Percentiles rank a stretch among this genome's conserved stretches.
These are phyloP conservation scores for Tetraselmis chui DNA, from an alignment of 139 green algal species.

Conservation along the genomic window DNA sequence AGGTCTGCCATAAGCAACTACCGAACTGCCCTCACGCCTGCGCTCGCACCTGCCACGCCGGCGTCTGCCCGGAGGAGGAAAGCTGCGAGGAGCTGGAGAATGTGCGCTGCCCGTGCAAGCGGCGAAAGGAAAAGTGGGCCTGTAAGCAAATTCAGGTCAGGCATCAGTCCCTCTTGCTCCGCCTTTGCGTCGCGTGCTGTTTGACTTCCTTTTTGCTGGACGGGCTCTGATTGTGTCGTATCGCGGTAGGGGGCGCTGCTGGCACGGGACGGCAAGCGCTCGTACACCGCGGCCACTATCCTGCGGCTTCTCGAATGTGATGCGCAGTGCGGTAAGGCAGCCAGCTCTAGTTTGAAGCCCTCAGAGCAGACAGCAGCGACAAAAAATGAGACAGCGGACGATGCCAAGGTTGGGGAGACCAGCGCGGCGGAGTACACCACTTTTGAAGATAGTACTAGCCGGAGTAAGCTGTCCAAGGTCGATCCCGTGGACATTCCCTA, in stretches of 20 bases:
- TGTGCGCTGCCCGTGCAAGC: constrained; percentile 62
- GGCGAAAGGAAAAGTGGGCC: constrained; percentile 43
- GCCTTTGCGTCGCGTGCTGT: constrained; percentile 18
- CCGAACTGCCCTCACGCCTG: constrained; percentile 55
- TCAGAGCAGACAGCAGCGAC: too few species aligned
- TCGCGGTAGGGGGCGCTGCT: constrained; percentile 6
- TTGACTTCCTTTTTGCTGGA: too few species aligned
- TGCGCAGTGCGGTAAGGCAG: constrained; percentile 41
- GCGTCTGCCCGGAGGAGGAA: constrained; percentile 38
- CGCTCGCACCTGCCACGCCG: constrained; percentile 43
- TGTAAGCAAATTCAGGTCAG: constrained; percentile 34
- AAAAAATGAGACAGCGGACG: too few species aligned
- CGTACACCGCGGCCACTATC: constrained; percentile 28
- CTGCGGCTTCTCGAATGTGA: constrained; percentile 54
- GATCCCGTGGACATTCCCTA: too few species aligned
- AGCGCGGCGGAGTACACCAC: too few species aligned
- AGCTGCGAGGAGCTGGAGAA: constrained; percentile 49
- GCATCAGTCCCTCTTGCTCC: background rate
- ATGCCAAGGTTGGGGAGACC: too few species aligned
- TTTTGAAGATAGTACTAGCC: too few species aligned
- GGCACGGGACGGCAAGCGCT: background rate
- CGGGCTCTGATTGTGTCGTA: constrained; percentile 23
- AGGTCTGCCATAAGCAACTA: constrained; percentile 51
- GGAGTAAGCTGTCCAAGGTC: too few species aligned
- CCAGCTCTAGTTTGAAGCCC: too few species aligned